These are phyloP conservation scores for Macadamia tetraphylla DNA, from an alignment of 164 flowering plant genomes.

Conservation along the genomic window DNA sequence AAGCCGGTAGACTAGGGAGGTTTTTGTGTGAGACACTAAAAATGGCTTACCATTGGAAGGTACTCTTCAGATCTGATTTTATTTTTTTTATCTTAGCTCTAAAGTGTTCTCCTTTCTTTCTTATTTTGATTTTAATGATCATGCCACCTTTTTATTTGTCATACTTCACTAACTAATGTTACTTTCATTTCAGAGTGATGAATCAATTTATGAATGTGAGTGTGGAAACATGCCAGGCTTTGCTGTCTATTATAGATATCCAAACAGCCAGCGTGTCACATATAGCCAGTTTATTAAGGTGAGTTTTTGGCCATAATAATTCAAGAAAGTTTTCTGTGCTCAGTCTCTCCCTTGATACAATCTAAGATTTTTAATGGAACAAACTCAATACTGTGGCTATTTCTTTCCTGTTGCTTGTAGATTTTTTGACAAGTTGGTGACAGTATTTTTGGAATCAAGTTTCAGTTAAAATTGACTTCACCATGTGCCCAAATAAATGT, in stretches of 20 bases:
- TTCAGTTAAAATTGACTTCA: no score
- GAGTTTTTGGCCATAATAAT: slow-evolving; percentile 10
- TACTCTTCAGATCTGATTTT: slow-evolving; percentile 11
- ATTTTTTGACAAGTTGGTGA: no score
- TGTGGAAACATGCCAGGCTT: slow-evolving; percentile 99
- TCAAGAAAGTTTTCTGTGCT: background rate
- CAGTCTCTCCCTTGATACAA: background rate
- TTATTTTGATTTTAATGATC: background rate
- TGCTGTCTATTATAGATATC: slow-evolving; percentile 95
- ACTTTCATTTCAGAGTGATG: slow-evolving; percentile 71
- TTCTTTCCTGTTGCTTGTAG: no score
- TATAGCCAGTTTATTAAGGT: slow-evolving; percentile 92
- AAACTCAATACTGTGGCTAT: no score
- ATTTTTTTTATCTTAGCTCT: background rate
- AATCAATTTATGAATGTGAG: slow-evolving; percentile 92
- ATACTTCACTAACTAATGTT: slow-evolving; percentile 3
- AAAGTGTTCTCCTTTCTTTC: background rate
- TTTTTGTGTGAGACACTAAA: slow-evolving; percentile 90
- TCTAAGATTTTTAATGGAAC: no score
- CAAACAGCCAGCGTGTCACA: slow-evolving; percentile 94
- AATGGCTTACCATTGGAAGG: slow-evolving; percentile 99
- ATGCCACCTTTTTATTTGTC: background rate
- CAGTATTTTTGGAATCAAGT: no score
- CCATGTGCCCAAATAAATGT: no score
- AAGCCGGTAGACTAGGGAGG: slow-evolving; percentile 94